A percentile compares a stretch with the other conserved stretches of the same genome.
These are phyloP conservation scores for Lactarius tabidus DNA, from an alignment of 768 basidiomycete species.

Conservation along the genomic window DNA sequence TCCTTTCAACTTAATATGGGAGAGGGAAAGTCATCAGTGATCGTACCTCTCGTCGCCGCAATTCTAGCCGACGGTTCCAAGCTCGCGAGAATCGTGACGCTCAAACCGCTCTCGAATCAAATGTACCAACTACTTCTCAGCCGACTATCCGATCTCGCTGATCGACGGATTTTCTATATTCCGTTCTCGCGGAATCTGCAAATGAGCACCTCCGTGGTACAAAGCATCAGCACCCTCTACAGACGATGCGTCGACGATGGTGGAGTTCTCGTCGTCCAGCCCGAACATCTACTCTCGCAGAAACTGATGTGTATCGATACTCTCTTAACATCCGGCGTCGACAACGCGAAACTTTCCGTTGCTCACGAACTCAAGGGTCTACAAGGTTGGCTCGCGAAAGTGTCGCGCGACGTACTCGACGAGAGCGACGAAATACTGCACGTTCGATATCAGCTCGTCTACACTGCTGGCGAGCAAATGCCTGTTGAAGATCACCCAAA, in stretches of 20 bases:
- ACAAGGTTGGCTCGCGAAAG: not conserved
- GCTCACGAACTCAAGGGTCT: conserved; percentile 36
- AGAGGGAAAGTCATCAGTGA: conserved; percentile 52
- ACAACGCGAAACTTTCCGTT: conserved; percentile 35
- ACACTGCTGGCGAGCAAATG: too few species aligned
- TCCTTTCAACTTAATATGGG: conserved; percentile 55
- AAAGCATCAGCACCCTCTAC: conserved; percentile 33
- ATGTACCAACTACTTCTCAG: conserved; percentile 46
- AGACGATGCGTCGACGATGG: conserved; percentile 36
- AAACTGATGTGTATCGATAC: conserved; percentile 43
- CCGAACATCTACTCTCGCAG: conserved; percentile 52
- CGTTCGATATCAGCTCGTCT: too few species aligned
- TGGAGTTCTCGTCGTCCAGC: conserved; percentile 48
- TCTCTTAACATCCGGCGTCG: conserved; percentile 25
- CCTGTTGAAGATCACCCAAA: too few species aligned
- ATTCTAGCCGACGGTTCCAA: conserved; percentile 40
- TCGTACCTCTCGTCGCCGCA: conserved; percentile 43
- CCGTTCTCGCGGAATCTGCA: conserved; percentile 46
- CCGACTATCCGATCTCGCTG: conserved; percentile 39
- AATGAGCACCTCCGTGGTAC: conserved; percentile 19
- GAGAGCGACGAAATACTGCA: too few species aligned
- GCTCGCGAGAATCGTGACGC: conserved; percentile 46
- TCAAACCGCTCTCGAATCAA: conserved; percentile 43
- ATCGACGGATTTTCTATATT: conserved; percentile 45
- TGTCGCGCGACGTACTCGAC: too few species aligned